Base-by-base conservation (phyloP, 495 filamentous ascomycete genomes). In the Xylaria acuta region DNA sequence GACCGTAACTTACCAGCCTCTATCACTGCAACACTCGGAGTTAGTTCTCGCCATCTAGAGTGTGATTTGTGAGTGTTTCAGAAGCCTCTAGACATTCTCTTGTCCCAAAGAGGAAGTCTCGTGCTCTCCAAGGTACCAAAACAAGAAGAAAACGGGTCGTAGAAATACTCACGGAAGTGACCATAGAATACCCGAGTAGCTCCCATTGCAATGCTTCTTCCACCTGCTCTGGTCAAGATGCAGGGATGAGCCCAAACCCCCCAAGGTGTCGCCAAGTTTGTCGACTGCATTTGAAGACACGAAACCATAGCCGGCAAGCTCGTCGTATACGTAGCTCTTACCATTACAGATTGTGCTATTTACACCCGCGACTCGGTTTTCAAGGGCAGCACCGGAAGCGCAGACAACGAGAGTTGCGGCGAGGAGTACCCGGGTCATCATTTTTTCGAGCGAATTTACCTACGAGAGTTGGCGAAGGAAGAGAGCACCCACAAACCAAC, bases 201-300 rank as follows among this genome's bases (percentile, higher is more conserved):
- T 84, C 41, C 85, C 85, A 32, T 82, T 80, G 9, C 72, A 75
- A 22, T 78, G 78, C 77, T 90, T 90, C 75, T 83, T 88, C 93
- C 93, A 96, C 40, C 85, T 83, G 30, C 71, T 79, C 64, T 83
- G 82, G 53, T 92, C 90, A 41, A 95, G 77, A 20, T 90, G 88
- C 76, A 92, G 87, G 38, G 91, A 85, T 71, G 88, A 91, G 20
- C 92, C 93, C 32, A 92, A 82, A 18, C 91, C 90, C 58, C 88
- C 90, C 8, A 95, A 75, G 0, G 92, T 95, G 77, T 96, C 92
- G 12, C 90, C 90, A 72, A 87, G 91, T 76, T 93, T 89, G 82
- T 95, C 93, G 6, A 83, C 79, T 20, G 86, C 87, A 71, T 92
- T 85, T 16, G 84, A 83, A 3, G 87, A 77, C 36, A 94, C 75